Evolutionary conservation across 306 rosid species (phyloP).

Genomic region (Castanea mollissima): DNA sequence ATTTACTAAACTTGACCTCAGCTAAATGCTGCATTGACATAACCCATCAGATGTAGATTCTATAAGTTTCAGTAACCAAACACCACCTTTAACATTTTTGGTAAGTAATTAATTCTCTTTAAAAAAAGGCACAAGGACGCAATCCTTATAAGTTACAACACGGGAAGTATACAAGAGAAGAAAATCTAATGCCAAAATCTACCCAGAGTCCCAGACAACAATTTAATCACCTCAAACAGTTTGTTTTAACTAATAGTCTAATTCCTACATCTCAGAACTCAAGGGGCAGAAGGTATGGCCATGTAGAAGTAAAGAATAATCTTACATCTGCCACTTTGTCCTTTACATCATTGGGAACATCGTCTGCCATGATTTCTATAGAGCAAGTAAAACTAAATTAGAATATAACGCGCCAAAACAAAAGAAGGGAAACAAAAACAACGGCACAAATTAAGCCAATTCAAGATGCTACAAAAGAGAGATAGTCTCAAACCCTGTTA

Average conservation of each 20-base stretch:
- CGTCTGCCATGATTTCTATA: constrained; percentile 69
- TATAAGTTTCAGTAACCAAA: background rate
- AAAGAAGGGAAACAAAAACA: background rate
- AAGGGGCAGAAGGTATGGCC: background rate
- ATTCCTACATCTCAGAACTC: background rate
- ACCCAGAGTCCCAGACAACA: background rate
- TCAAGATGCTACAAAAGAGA: background rate
- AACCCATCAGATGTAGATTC: background rate
- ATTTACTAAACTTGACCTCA: too few relatives aligned
- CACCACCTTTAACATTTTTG: background rate
- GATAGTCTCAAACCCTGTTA: background rate
- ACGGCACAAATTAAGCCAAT: background rate
- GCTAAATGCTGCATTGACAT: too few relatives aligned
- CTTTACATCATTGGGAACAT: constrained; percentile 45
- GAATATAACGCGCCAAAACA: background rate
- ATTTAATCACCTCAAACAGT: background rate
- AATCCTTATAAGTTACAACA: background rate
- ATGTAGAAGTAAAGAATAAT: background rate
- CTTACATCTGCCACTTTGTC: constrained; percentile 69
- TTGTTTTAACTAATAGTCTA: background rate
- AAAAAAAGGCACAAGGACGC: background rate
- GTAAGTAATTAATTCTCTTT: background rate
- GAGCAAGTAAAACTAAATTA: background rate
- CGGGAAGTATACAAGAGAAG: background rate
- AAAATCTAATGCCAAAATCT: background rate